Conservation (phyloP, 352 stramenopile genomes). For the Thalassiosira delicatula region DNA sequence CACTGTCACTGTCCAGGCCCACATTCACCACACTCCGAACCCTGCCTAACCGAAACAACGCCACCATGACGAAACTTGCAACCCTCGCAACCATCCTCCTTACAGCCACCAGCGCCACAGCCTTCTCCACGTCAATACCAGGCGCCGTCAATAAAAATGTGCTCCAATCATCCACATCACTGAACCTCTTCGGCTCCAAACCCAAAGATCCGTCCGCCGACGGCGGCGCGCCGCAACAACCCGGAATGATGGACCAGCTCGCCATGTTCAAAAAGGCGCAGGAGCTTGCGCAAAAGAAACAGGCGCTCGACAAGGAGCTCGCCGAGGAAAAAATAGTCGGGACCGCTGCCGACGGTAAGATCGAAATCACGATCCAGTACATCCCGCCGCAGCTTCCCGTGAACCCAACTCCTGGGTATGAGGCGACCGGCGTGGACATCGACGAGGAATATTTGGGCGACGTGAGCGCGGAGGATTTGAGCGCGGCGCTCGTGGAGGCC, state of each 20-base stretch:
- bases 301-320: constrained; percentile 79
- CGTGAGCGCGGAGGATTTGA: constrained; percentile 73
- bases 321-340: constrained; percentile 64
- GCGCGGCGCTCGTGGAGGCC: constrained; percentile 64
- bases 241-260: constrained; percentile 84
- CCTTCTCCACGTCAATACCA: constrained; percentile 38
- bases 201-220: constrained; percentile 32
- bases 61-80: constrained; percentile 58
- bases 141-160: neutral
- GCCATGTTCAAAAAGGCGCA: constrained; percentile 85
- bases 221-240: constrained; percentile 5
- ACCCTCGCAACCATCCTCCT: constrained; percentile 51
- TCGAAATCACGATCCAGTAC: constrained; percentile 76
- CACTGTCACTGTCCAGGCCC: no score
- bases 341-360: constrained; percentile 70
- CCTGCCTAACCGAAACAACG: neutral
- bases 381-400: constrained; percentile 75
- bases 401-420: constrained; percentile 80
- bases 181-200: constrained; percentile 66
- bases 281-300: constrained; percentile 82
- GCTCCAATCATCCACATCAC: constrained; percentile 28
- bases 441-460: constrained; percentile 74
- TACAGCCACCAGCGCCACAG: constrained; percentile 36
- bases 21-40: neutral
- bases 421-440: constrained; percentile 71